Conservation (phyloP, 2,329 filamentous ascomycete species). For the Epichloe glyceriae region DNA sequence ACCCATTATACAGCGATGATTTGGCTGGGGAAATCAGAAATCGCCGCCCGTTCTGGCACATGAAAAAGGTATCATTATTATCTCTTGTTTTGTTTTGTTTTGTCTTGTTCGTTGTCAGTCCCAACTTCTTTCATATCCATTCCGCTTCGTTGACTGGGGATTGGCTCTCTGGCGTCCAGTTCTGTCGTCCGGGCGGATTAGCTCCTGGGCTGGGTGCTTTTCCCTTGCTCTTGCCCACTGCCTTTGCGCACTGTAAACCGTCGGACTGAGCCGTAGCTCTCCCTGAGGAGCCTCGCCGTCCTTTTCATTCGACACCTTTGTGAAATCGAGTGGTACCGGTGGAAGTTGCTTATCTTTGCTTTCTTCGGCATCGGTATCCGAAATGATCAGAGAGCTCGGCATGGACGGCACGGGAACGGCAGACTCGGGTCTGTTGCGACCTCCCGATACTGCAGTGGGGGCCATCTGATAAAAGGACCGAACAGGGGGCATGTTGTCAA, state of each 20-base stretch:
- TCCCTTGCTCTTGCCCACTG: neutral
- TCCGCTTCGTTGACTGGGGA: constrained; percentile 5
- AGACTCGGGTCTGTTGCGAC: neutral
- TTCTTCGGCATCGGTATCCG: neutral
- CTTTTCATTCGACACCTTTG: constrained; percentile 6
- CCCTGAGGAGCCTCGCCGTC: constrained; percentile 4
- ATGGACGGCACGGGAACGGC: neutral
- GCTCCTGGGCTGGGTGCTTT: neutral
- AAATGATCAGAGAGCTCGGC: neutral
- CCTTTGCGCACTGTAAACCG: constrained; percentile 34
- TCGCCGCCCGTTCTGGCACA: neutral
- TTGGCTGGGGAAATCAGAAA: too few relatives aligned
- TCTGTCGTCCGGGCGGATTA: neutral
- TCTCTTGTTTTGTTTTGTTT: neutral
- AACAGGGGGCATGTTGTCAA: constrained; percentile 32
- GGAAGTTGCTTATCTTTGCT: constrained; percentile 15
- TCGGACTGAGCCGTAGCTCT: constrained; percentile 33
- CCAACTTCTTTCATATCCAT: constrained; percentile 8
- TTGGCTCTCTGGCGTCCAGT: neutral
- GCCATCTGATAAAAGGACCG: constrained; percentile 8
- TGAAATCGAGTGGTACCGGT: constrained; percentile 18
- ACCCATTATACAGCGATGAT: too few relatives aligned
- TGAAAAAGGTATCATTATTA: neutral
- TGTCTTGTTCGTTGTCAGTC: neutral
- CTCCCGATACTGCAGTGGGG: neutral